Evolutionary conservation across 2,329 filamentous ascomycete genomes (phyloP), one percentile per base, ranked within the genome.

Genomic region (Diaporthe sp.): DNA sequence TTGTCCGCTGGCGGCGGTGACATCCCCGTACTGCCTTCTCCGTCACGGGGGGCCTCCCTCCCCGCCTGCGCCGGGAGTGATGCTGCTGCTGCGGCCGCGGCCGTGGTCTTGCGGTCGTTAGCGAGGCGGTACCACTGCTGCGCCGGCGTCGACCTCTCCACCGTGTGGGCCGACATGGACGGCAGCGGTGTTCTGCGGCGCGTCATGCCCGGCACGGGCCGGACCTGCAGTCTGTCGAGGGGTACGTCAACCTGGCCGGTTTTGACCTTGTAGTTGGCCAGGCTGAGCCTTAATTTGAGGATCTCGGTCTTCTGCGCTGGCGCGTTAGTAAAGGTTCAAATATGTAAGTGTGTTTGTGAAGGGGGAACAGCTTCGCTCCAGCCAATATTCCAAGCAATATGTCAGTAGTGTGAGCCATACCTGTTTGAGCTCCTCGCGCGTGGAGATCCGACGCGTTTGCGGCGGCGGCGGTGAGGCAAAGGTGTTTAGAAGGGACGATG

Each of bases 181-280:
- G 78, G 78, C 73, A 77, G 71, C 15, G 68, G 71, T 31, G 73
- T 51, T 25, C 71, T 49, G 74, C 73, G 77, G 76, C 75, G 61
- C 39, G 71, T 75, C 76, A 67, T 78, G 62, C 79, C 77, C 8
- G 78, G 78, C 12, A 84, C 31, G 28, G 82, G 83, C 42, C 84
- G 83, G 67, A 86, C 81, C 79, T 91, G 86, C 28, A 95, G 86
- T 61, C 90, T 84, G 73, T 91, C 87, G 76, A 94, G 88, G 1
- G 93, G 92, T 39, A 94, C 87, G 75, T 90, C 85, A 72, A 91
- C 89, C 83, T 96, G 94, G 76, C 93, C 92, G 2, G 94, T 95
- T 75, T 89, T 89, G 78, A 96, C 87, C 84, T 95, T 95, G 87
- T 95, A 95, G 80, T 90, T 90, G 19, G 93, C 94, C 28, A 95